Base-by-base conservation (phyloP, 768 basidiomycete species). In the Trametes cubensis region DNA sequence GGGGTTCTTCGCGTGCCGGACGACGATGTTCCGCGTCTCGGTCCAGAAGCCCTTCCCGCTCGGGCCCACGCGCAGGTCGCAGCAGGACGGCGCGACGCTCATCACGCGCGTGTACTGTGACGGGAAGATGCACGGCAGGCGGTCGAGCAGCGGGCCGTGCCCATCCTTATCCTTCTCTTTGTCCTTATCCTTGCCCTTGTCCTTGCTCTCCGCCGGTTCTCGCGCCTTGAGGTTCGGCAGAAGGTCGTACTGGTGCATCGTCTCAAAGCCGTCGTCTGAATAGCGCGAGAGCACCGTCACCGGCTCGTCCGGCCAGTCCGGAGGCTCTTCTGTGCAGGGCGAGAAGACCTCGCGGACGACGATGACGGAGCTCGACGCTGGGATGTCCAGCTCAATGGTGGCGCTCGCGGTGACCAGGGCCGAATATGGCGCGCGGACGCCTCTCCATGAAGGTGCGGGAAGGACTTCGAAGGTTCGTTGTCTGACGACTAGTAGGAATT, bases 31-130 rank as follows among this genome's bases (percentile, higher is more conserved):
- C 54, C 71, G 70, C 38, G 75, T 77, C 67, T 74, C 71, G 26
- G 74, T 67, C 73, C 75, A 77, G 61, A 73, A 67, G n/a, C 76
- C 76, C 61, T 73, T 73, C 38, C 76, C 76, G 57, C 69, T 74
- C 25, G 64, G 64, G 17, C 73, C 69, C 6, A 71, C 65, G 13
- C 60, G 61, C 34, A 76, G 62, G 42, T 67, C 62, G 48, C 66
- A 59, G 62, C 65, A 70, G 4, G 75, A 76, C 0, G 76, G 75
- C 10, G 72, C 60, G 17, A 75, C 71, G 11, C 47, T 47, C 38
- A 70, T 53, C 15, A 63, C 60, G n/a, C 63, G 65, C 8, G 74
- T 63, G 26, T 64, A 66, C 11, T 51, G 58, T 30, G 68, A 60
- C 0, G 74, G 70, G 55, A 73, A 69, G 38, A 66, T 56, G 67